A percentile compares a stretch with the other conserved stretches of the same genome.
Evolutionary conservation across 148 eudicot species (phyloP).

Genomic region (Pharnaceum exiguum): DNA sequence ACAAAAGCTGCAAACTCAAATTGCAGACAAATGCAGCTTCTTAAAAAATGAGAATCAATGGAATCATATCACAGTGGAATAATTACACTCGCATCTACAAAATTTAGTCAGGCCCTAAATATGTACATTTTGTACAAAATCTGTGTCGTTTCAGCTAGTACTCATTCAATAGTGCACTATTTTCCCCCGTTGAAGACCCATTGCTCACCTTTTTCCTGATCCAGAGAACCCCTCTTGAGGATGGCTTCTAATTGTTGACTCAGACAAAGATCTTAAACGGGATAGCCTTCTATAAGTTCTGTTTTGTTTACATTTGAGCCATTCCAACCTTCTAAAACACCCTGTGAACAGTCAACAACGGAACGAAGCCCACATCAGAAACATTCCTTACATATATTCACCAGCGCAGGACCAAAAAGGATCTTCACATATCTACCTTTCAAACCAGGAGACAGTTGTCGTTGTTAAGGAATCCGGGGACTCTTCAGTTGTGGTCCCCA

Average conservation of each 20-base stretch:
- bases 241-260: slow-evolving; percentile 33
- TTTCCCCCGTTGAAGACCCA: slow-evolving; percentile 30
- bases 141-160: background rate
- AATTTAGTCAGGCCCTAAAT: background rate
- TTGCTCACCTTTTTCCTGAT: slow-evolving; percentile 22
- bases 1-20: slow-evolving; percentile 1
- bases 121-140: slow-evolving; percentile 19
- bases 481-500: slow-evolving; percentile 17
- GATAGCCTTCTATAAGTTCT: slow-evolving; percentile 75
- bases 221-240: slow-evolving; percentile 27
- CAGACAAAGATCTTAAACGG: slow-evolving; percentile 51
- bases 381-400: slow-evolving; percentile 22
- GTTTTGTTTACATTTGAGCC: slow-evolving; percentile 34
- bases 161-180: slow-evolving; percentile 27
- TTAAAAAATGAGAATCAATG: slow-evolving; percentile 8
- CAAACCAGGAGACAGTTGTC: slow-evolving; percentile 32
- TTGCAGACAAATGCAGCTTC: slow-evolving; percentile 10
- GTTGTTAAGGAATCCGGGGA: slow-evolving; percentile 34
- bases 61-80: background rate
- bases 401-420: slow-evolving; percentile 54
- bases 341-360: slow-evolving; percentile 10
- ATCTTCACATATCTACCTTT: slow-evolving; percentile 60
- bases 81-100: background rate
- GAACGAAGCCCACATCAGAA: slow-evolving; percentile 23
- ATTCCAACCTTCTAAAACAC: slow-evolving; percentile 19